Conservation (phyloP, 2,329 filamentous ascomycete genomes). For the Colletotrichum scovillei region DNA sequence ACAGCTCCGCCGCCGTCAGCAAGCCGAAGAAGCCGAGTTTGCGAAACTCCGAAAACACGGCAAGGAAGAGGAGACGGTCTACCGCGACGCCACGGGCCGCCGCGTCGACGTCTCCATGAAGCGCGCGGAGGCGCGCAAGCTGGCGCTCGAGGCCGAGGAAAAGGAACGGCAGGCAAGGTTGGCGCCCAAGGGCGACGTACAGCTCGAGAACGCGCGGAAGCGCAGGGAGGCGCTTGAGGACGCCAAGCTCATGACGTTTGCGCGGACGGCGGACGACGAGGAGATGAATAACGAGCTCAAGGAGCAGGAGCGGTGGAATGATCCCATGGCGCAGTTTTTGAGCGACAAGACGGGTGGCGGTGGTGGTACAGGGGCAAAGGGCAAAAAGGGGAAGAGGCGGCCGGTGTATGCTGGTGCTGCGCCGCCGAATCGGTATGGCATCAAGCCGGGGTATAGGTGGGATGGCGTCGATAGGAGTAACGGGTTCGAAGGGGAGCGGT, state of each 20-base stretch:
- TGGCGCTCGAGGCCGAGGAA: slow-evolving; percentile 73
- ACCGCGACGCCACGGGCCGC: slow-evolving; percentile 94
- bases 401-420: slow-evolving; percentile 83
- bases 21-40: slow-evolving; percentile 69
- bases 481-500: slow-evolving; percentile 93
- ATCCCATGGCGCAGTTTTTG: slow-evolving; percentile 88
- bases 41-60: slow-evolving; percentile 54
- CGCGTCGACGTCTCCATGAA: slow-evolving; percentile 94
- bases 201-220: slow-evolving; percentile 74
- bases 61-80: slow-evolving; percentile 83
- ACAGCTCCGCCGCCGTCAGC: slow-evolving; percentile 73
- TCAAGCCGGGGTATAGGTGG: slow-evolving; percentile 92
- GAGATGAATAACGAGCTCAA: slow-evolving; percentile 87
- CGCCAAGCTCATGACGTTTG: slow-evolving; percentile 84
- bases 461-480: slow-evolving; percentile 95
- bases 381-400: slow-evolving; percentile 51
- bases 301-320: slow-evolving; percentile 86
- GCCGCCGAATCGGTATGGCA: slow-evolving; percentile 92
- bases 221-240: slow-evolving; percentile 79
- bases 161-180: slow-evolving; percentile 75
- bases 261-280: slow-evolving; percentile 84
- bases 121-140: slow-evolving; percentile 82
- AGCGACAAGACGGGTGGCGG: slow-evolving; percentile 55
- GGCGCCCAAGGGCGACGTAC: slow-evolving; percentile 86
- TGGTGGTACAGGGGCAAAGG: slow-evolving; percentile 38